These are phyloP conservation scores for Hibiscus syriacus DNA, from an alignment of 345 rosid genomes.

Conservation along the genomic window DNA sequence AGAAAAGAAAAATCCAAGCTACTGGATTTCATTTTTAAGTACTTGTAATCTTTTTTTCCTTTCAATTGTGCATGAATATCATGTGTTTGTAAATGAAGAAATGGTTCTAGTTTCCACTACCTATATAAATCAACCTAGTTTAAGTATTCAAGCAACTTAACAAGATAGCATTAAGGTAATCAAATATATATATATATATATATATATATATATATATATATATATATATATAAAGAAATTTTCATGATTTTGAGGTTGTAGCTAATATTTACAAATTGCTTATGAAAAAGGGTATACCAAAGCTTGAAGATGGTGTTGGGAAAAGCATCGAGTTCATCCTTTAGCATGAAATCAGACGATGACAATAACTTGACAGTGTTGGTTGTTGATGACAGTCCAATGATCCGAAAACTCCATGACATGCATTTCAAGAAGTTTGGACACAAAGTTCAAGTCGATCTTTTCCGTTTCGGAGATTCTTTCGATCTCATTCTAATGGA, in stretches of 20 bases:
- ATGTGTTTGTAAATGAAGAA: background rate
- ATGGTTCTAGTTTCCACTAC: background rate
- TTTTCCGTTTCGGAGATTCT: conserved; percentile 17
- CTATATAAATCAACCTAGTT: conserved; percentile 1
- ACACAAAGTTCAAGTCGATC: conserved; percentile 17
- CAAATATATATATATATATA: background rate
- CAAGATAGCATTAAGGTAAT: background rate
- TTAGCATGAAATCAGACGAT: background rate
- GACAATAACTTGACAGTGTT: conserved; percentile 13
- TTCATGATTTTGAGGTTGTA: background rate
- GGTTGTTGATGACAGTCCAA: conserved; percentile 29
- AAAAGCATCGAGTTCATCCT: background rate
- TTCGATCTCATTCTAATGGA: conserved; percentile 40
- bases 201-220: too few relatives aligned
- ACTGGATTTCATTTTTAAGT: background rate
- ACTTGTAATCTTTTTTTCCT: too few relatives aligned
- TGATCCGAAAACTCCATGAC: conserved; percentile 10
- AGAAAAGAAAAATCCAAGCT: background rate
- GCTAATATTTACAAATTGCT: background rate
- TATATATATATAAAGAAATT: too few relatives aligned
- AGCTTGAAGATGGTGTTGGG: background rate
- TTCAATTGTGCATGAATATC: background rate
- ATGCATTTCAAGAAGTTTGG: conserved; percentile 9
- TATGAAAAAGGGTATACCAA: background rate
- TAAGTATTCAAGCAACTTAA: background rate